Evolutionary conservation across 108 stramenopile species (phyloP), one percentile per base, ranked within the genome.

Genomic region (Conticribra guillardii): DNA sequence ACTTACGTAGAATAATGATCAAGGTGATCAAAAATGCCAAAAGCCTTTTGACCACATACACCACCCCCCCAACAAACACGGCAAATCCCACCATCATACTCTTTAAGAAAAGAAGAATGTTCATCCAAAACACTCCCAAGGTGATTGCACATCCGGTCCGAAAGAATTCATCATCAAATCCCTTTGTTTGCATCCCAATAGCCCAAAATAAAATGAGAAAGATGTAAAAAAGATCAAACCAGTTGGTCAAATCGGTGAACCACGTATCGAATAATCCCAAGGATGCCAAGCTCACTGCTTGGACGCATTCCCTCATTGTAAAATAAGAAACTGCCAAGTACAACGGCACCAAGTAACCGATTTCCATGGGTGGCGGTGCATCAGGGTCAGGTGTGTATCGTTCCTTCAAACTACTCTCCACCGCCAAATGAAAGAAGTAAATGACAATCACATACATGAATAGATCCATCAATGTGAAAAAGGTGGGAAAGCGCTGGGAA

Each of bases 401-500:
- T 8, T 67, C 52, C 14, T 4, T 2, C 8, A 73, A 18, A 19
- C 71, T 79, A 14, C 16, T 31, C 14, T 67, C 54, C 4, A 79
- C 77, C 0, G 72, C 34, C 21, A 53, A 7, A 24, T 59, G 71
- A 60, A 73, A 79, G 24, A 61, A 67, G 19, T 47, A 11, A 46
- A 80, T 64, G 23, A 69, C 73, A 31, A 54, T 28, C 44, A 64
- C 34, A 19, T 55, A 85, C 79, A 73, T 67, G 9, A 46, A 22
- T 32, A 87, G 80, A 70, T 87, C 87, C 51, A 79, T 19, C 58
- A 89, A 65, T 24, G 85, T 71, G 41, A 87, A 71, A 11, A 76
- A 56, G 1, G 92, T 93, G 14, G 88, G 86, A 54, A 93, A 89
- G 24, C 86, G 76, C 52, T 85, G 75, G 5, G 85, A 73, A 30